Evolutionary conservation across 345 rosid genomes (phyloP).

Genomic region (Garcia nutans): DNA sequence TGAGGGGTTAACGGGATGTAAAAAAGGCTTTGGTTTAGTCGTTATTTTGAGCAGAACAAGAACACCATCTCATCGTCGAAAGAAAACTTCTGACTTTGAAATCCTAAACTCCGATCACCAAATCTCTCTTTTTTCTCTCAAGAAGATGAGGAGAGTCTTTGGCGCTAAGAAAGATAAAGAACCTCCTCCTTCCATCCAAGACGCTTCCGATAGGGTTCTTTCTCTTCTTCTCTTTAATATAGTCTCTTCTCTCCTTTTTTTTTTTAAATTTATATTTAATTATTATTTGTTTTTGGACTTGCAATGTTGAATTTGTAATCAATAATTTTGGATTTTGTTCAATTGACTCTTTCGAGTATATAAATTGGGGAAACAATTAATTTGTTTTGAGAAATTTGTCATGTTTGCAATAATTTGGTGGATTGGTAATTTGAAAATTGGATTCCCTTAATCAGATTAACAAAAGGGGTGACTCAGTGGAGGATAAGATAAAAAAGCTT

Average conservation of each 20-base stretch:
- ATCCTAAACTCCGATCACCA: too few species aligned
- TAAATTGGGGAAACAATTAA: neutral
- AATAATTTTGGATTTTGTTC: neutral
- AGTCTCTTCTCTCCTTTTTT: too few species aligned
- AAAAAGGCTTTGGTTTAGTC: too few species aligned
- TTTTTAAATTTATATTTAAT: neutral
- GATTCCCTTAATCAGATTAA: constrained; percentile 45
- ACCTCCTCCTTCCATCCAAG: constrained; percentile 81
- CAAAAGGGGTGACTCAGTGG: constrained; percentile 88
- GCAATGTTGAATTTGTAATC: neutral
- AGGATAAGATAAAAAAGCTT: constrained; percentile 79
- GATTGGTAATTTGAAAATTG: neutral
- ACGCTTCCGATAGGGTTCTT: constrained; percentile 79
- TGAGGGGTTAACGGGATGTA: neutral
- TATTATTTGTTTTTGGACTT: too few species aligned
- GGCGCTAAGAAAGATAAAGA: constrained; percentile 90
- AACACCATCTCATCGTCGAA: too few species aligned
- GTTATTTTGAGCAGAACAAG: too few species aligned
- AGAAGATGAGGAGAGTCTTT: constrained; percentile 80
- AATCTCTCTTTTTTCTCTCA: neutral
- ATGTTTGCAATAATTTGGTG: neutral
- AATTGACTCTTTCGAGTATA: neutral
- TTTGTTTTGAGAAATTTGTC: too few species aligned
- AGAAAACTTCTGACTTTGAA: too few species aligned
- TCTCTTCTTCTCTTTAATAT: neutral